Evolutionary conservation across 2,329 filamentous ascomycete species (phyloP), one percentile per base, ranked within the genome.

Genomic region (Microsporum canis): DNA sequence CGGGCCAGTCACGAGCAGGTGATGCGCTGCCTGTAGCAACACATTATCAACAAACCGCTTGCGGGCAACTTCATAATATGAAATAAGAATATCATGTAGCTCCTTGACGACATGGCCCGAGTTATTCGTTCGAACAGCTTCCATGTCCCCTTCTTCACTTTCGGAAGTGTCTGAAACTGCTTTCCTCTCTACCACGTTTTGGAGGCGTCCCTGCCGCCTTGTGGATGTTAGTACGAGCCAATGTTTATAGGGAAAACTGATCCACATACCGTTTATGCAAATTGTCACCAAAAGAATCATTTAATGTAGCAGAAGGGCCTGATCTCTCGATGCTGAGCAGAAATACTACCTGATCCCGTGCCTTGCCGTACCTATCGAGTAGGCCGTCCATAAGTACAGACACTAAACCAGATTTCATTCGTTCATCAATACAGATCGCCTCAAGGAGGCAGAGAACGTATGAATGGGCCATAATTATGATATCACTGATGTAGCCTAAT

Each of bases 41-140:
- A 89, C 70, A 2, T 76, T 79, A 65, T 89, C 86, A 1, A 86
- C 78, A 61, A 89, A 87, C 0, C 84, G 79, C 66, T 82, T 81
- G 10, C 75, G 76, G 0, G 84, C 77, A 1, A 87, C 80, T 31
- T 82, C 78, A 73, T 88, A 88, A 70, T 85, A 88, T 1, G 79
- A 76, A 33, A 76, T 70, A 0, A 88, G 74, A 0, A 82, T 80
- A 62, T 88, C 80, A 60, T 86, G 82, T 3, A 88, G 79, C 7
- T 84, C 78, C 38, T 80, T 74, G 2, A 76, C 65, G 0, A 72
- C 70, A 45, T 78, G 70, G 3, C 77, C 67, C 0, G 71, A 69
- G 58, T 76, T 78, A 60, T 68, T 71, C 65, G 72, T 70, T 41
- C n/a, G 63, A 61, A 38, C 66, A 5, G 34, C 34, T 36, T 36